Base-by-base conservation (phyloP, 2,329 filamentous ascomycete species). In the Aspergillus flavus region DNA sequence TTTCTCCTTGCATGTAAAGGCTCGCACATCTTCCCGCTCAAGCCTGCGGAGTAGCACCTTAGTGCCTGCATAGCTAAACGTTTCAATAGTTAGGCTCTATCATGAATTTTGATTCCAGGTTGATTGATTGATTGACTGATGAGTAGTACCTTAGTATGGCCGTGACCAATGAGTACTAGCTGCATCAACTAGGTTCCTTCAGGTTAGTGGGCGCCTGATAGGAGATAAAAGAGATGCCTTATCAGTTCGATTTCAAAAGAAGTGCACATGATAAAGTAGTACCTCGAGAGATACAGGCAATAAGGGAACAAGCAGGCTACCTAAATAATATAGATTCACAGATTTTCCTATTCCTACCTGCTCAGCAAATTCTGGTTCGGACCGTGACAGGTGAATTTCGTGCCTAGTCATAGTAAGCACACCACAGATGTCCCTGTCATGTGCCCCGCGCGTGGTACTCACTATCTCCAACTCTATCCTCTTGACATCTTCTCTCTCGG, bases 371-470 rank as follows among this genome's bases (percentile, higher is more conserved):
- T 10, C n/a, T 36, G 26, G 4, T 23, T 23, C n/a, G 14, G 46
- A 32, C 46, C 11, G 23, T 28, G 46, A 50, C 46, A n/a, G 46
- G 46, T 50, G 46, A n/a, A 23, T 26, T 50, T 26, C 23, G 23
- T 52, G 12, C 10, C 28, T 48, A 19, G 45, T 28, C 11, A 45
- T 52, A 52, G 28, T 52, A n/a, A 52, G 48, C 48, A 34, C 30
- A 32, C 48, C 48, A 9, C 34, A 36, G 28, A 14, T 30, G 30
- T 41, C 57, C 52, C 57, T 60, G 66, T 68, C 67, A 68, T 66
- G 67, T 67, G 67, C 67, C 65, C 67, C 67, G 62, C 67, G 43
- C 43, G 26, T 57, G 59, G 52, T 50, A 59, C 34, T 48, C 43
- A 58, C 32, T 43, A 32, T 41, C 56, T 34, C 55, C 34, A 21